Evolutionary conservation across 257 asterid genomes (phyloP).

Genomic region (Solanum virginianum): DNA sequence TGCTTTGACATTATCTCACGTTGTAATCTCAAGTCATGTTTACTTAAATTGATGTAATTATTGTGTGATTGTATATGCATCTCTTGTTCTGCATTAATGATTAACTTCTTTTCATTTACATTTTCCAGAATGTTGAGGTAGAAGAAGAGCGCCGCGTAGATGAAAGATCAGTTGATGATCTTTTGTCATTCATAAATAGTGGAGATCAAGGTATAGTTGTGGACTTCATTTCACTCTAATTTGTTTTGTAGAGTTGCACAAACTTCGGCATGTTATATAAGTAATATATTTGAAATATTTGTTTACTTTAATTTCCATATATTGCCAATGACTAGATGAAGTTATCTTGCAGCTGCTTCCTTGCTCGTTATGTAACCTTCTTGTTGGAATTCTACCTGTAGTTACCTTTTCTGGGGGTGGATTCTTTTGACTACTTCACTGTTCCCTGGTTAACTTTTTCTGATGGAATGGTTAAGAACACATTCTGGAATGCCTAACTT

Average conservation of each 20-base stretch:
- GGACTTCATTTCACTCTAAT: background rate
- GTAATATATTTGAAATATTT: background rate
- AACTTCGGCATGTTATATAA: background rate
- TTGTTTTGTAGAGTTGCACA: background rate
- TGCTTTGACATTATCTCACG: background rate
- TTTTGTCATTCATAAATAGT: conserved; percentile 34
- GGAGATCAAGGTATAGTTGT: conserved; percentile 25
- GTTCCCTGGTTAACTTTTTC: background rate
- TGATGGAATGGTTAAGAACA: background rate
- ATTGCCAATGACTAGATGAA: background rate
- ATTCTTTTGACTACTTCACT: background rate
- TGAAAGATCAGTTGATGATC: conserved; percentile 39
- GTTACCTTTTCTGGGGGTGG: background rate
- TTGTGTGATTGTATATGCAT: background rate
- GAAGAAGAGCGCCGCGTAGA: conserved; percentile 32
- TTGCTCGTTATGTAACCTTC: background rate
- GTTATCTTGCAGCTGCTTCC: background rate
- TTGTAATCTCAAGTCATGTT: background rate
- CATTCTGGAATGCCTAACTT: background rate
- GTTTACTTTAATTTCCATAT: background rate
- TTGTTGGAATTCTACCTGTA: background rate
- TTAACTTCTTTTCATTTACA: background rate
- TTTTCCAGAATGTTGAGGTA: conserved; percentile 20
- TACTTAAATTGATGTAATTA: background rate
- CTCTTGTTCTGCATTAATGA: background rate